Percentiles rank a stretch among this genome's conserved stretches.
These are phyloP conservation scores for Scedosporium minutisporum DNA, from an alignment of 2,329 filamentous ascomycete genomes.

Conservation along the genomic window DNA sequence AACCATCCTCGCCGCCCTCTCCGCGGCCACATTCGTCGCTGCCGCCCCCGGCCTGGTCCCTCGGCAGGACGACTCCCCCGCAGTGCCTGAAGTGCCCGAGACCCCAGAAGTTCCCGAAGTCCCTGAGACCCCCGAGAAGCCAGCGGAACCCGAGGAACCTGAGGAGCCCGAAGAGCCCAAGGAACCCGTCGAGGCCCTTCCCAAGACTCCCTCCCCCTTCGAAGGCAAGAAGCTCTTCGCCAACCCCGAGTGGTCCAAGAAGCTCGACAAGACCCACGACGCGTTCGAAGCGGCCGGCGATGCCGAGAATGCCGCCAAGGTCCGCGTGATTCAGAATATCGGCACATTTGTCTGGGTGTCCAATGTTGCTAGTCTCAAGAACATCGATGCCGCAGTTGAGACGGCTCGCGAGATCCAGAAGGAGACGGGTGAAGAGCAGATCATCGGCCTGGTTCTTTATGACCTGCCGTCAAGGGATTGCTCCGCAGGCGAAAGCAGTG, in stretches of 20 bases:
- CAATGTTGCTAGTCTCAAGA: constrained; percentile 22
- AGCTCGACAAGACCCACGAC: constrained; percentile 27
- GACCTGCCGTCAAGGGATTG: constrained; percentile 36
- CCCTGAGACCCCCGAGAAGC: not conserved
- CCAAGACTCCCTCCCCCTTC: constrained; percentile 30
- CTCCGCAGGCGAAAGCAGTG: constrained; percentile 29
- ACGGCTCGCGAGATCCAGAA: constrained; percentile 24
- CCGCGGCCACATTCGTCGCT: constrained; percentile 8
- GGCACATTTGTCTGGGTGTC: constrained; percentile 35
- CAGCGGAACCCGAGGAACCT: not conserved
- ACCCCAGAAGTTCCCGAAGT: not conserved
- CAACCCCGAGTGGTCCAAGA: constrained; percentile 31
- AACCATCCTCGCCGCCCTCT: constrained; percentile 11
- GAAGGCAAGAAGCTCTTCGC: constrained; percentile 35
- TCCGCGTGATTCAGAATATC: constrained; percentile 26
- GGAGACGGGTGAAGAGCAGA: constrained; percentile 24
- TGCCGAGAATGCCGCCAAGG: constrained; percentile 24
- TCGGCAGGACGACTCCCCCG: constrained; percentile 5
- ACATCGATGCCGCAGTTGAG: constrained; percentile 29
- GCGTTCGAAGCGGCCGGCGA: constrained; percentile 26
- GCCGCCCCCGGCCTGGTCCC: constrained; percentile 8
- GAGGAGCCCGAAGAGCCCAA: constrained; percentile 1
- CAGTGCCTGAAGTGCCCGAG: not conserved
- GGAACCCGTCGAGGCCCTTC: not conserved
- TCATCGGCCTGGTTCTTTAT: constrained; percentile 33